These are phyloP conservation scores for Fraxinus velutina DNA, from an alignment of 305 asterid species.

Conservation along the genomic window DNA sequence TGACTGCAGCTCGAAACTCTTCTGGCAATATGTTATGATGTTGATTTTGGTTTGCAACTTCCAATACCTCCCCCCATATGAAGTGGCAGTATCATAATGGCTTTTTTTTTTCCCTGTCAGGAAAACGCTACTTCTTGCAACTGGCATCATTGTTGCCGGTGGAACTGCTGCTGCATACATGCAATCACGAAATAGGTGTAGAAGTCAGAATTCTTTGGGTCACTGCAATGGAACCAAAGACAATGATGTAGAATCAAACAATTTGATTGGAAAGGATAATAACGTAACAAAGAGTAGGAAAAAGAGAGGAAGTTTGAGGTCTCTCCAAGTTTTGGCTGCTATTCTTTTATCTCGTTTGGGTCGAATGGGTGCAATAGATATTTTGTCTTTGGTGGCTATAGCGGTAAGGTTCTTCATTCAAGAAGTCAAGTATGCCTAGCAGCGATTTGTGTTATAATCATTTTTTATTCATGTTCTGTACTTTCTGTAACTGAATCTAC, in stretches of 20 bases:
- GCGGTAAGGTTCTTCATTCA: slow-evolving; percentile 62
- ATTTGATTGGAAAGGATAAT: slow-evolving; percentile 42
- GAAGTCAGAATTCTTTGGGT: slow-evolving; percentile 35
- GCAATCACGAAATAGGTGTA: slow-evolving; percentile 56
- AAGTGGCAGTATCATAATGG: background rate
- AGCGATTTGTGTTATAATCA: background rate
- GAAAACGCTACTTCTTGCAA: slow-evolving; percentile 72
- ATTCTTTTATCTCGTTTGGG: slow-evolving; percentile 88
- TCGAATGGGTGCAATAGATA: slow-evolving; percentile 64
- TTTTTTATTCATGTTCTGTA: slow-evolving; percentile 19
- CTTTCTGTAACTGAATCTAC: slow-evolving; percentile 10
- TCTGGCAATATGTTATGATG: slow-evolving; percentile 8
- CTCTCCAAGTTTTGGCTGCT: slow-evolving; percentile 87
- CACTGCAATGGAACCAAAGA: slow-evolving; percentile 52
- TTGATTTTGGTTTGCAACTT: slow-evolving; percentile 2
- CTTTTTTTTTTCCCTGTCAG: slow-evolving; percentile 37
- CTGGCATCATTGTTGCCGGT: slow-evolving; percentile 85
- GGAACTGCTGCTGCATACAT: slow-evolving; percentile 87
- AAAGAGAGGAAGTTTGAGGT: slow-evolving; percentile 78
- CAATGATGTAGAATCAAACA: slow-evolving; percentile 36
- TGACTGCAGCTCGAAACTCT: background rate
- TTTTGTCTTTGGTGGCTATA: slow-evolving; percentile 72
- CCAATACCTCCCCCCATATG: background rate
- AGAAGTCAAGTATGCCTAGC: slow-evolving; percentile 17
- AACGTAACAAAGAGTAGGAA: slow-evolving; percentile 66